A percentile compares a stretch with the other conserved stretches of the same genome.
These are phyloP conservation scores for Thielaviopsis punctulata DNA, from an alignment of 2,329 filamentous ascomycete genomes.

Conservation along the genomic window DNA sequence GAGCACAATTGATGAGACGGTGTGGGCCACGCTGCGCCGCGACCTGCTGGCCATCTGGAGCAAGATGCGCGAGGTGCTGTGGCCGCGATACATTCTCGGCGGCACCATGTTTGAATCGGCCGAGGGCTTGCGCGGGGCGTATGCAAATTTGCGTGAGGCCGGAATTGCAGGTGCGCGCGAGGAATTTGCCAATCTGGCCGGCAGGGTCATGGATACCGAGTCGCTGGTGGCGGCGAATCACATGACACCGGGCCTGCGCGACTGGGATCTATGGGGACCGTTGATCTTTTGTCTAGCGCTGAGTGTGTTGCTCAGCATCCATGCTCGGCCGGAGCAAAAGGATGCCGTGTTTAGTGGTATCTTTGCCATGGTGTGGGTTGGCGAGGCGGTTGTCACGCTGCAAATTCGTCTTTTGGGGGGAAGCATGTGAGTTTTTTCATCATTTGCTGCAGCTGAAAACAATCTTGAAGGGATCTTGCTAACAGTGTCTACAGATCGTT, in stretches of 20 bases:
- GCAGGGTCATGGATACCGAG: slow-evolving; percentile 47
- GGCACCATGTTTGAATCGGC: slow-evolving; percentile 45
- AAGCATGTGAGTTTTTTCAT: slow-evolving; percentile 60
- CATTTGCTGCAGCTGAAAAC: neutral
- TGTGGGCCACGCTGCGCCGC: slow-evolving; percentile 91
- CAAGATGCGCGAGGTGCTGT: slow-evolving; percentile 95
- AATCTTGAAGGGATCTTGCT: neutral
- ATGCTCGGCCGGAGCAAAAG: slow-evolving; percentile 62
- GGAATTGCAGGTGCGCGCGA: slow-evolving; percentile 43
- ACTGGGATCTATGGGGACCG: slow-evolving; percentile 98
- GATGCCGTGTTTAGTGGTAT: slow-evolving; percentile 88
- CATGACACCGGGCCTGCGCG: slow-evolving; percentile 79
- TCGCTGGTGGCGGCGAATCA: slow-evolving; percentile 39
- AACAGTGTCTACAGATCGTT: slow-evolving; percentile 51
- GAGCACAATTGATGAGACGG: slow-evolving; percentile 91
- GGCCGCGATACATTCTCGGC: slow-evolving; percentile 78
- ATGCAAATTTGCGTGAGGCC: slow-evolving; percentile 41
- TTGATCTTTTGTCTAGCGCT: slow-evolving; percentile 84
- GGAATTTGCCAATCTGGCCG: slow-evolving; percentile 43
- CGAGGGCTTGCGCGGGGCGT: slow-evolving; percentile 39
- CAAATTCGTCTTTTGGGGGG: slow-evolving; percentile 94
- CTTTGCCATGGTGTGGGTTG: slow-evolving; percentile 93
- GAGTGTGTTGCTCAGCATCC: slow-evolving; percentile 72
- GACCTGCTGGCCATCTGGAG: slow-evolving; percentile 89
- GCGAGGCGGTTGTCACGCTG: slow-evolving; percentile 88